Percentiles rank a stretch among this genome's conserved stretches.
These are phyloP conservation scores for Pyricularia sp. DNA, from an alignment of 2,329 filamentous ascomycete genomes.

Conservation along the genomic window DNA sequence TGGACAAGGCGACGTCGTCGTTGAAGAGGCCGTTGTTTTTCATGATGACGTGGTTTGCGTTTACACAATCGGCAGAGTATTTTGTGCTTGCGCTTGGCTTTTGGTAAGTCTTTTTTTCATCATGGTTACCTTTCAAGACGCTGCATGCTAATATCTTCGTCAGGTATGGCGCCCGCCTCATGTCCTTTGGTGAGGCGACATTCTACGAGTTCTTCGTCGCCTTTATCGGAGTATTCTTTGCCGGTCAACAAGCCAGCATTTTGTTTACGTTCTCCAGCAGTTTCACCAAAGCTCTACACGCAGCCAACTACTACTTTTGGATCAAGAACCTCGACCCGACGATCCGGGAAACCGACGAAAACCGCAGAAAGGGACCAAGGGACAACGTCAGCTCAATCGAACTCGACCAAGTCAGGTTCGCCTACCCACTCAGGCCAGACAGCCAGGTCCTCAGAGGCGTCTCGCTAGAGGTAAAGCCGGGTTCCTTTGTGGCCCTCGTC, in stretches of 20 bases:
- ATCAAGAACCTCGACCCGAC: slow-evolving; percentile 29
- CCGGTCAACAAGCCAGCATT: slow-evolving; percentile 28
- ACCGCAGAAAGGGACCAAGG: slow-evolving; percentile 25
- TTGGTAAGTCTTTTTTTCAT: slow-evolving; percentile 17
- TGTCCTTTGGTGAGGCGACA: slow-evolving; percentile 26
- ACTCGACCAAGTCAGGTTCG: slow-evolving; percentile 49
- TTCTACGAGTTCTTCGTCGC: slow-evolving; percentile 37
- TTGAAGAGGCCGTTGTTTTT: slow-evolving; percentile 11
- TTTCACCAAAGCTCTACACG: slow-evolving; percentile 39
- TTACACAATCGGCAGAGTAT: slow-evolving; percentile 29
- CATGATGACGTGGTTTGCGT: slow-evolving; percentile 25
- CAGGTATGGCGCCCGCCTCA: slow-evolving; percentile 24
- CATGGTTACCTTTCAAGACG: background rate
- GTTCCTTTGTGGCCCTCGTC: slow-evolving; percentile 44
- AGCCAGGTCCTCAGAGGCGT: slow-evolving; percentile 32
- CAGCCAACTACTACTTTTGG: slow-evolving; percentile 42
- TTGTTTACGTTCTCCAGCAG: slow-evolving; percentile 39
- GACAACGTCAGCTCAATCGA: slow-evolving; percentile 24
- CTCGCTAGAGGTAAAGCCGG: slow-evolving; percentile 24
- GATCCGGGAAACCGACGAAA: slow-evolving; percentile 30
- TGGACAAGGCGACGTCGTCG: slow-evolving; percentile 19
- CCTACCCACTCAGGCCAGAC: slow-evolving; percentile 44
- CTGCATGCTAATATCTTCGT: background rate
- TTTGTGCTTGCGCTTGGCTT: slow-evolving; percentile 31
- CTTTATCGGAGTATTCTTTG: slow-evolving; percentile 40